Evolutionary conservation across 2,329 filamentous ascomycete species (phyloP), one percentile per base, ranked within the genome.

Genomic region (Beauveria pseudobassiana): DNA sequence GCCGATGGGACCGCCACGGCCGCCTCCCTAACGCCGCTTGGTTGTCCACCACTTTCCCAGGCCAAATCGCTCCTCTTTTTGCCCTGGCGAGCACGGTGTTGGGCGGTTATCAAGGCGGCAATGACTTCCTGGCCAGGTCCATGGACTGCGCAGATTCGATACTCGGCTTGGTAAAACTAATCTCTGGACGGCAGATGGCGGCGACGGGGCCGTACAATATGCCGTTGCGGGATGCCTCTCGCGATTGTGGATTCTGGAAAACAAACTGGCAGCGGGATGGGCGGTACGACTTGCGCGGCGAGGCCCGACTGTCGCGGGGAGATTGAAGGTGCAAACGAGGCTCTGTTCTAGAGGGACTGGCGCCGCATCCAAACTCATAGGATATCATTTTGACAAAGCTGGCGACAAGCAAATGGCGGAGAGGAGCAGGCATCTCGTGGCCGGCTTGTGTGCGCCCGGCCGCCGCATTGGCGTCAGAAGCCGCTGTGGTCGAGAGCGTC

Each of bases 311-410:
- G 64, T 65, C 69, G 61, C 69, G 66, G 2, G 73, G 70, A n/a
- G 76, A 76, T 54, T 74, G 75, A 57, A 87, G 71, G 51, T 86
- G 79, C 22, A 88, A 74, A 3, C 85, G 79, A 10, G 85, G 85
- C 66, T 88, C 85, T 26, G 77, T 75, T 46, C 84, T 80, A 18
- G 85, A 75, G 28, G 80, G 76, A 2, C 78, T 76, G 54, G 86
- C 80, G 65, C 82, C 87, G 71, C 85, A 87, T 56, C 84, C 82
- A 70, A 87, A 88, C 64, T 87, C 84, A 67, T 87, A 88, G 20
- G 84, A 80, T 18, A 88, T 79, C 5, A 88, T 78, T 70, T 87
- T 87, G 61, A 87, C 71, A 61, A 87, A 87, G 42, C 84, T 79
- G 3, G 80, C 77, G 14, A 85, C 66, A n/a, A 87, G 75, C 59